phyloP scores from a whole-genome alignment of 2,329 filamentous ascomycete genomes.

The Lecanosticta acicola region DNA sequence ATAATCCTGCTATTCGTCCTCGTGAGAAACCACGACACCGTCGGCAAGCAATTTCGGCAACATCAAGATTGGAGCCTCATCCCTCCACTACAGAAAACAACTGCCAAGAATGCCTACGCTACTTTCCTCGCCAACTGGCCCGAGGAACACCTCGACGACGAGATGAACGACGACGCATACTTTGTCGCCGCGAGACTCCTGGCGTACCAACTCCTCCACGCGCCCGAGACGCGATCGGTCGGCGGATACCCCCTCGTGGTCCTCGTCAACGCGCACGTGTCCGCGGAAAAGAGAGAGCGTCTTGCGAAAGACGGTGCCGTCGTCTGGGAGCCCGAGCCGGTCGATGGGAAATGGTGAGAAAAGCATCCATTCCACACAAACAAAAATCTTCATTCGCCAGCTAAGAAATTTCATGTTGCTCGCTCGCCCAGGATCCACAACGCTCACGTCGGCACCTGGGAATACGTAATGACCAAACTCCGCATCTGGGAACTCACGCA shows the following conservation, averaged over 20 bases:
- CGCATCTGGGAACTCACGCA: constrained; percentile 36
- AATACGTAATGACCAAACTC: constrained; percentile 38
- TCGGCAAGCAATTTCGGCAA: no score
- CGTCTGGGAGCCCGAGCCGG: constrained; percentile 17
- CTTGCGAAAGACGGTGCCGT: constrained; percentile 28
- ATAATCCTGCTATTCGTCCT: no score
- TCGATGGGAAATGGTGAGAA: constrained; percentile 15
- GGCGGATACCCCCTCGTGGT: constrained; percentile 28
- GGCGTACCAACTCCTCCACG: constrained; percentile 30
- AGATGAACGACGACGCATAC: constrained; percentile 25
- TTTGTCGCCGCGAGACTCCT: constrained; percentile 29
- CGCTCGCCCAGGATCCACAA: neutral
- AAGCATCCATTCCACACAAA: neutral
- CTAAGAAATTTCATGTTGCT: neutral
- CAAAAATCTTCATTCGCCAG: neutral
- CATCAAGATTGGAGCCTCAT: no score
- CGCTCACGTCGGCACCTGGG: constrained; percentile 23
- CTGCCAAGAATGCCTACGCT: constrained; percentile 27
- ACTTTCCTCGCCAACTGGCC: constrained; percentile 25
- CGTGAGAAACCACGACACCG: no score
- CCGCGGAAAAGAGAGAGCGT: constrained; percentile 23
- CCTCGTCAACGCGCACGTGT: constrained; percentile 26
- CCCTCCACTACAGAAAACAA: no score
- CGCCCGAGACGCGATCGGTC: constrained; percentile 24
- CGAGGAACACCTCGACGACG: constrained; percentile 9